Percentiles rank a stretch among this genome's conserved stretches.
Conservation (phyloP, 306 rosid species). For the Malus orientalis region DNA sequence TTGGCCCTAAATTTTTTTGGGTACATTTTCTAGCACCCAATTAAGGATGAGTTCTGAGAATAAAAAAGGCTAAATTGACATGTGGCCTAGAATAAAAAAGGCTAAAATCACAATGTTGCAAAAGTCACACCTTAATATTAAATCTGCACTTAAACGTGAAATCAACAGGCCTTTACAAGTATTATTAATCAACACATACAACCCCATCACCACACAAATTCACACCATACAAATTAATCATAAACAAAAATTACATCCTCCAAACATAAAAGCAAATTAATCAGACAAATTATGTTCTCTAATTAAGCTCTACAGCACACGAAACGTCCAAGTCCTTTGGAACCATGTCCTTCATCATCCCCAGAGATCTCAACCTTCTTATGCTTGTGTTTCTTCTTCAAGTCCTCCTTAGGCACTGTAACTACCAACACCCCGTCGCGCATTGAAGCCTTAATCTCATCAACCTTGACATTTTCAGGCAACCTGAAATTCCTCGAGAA, state of each 20-base stretch:
- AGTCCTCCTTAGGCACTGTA: constrained; percentile 36
- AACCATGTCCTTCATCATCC: constrained; percentile 18
- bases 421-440: constrained; percentile 40
- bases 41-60: no score
- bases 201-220: not conserved
- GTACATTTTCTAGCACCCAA: no score
- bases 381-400: constrained; percentile 20
- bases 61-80: no score
- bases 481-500: constrained; percentile 37
- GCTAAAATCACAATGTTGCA: no score
- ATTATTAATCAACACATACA: not conserved
- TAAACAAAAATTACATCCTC: not conserved
- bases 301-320: constrained; percentile 47
- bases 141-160: not conserved
- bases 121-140: no score
- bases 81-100: no score
- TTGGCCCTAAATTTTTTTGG: no score
- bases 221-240: not conserved
- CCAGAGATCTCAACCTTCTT: constrained; percentile 26
- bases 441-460: constrained; percentile 45
- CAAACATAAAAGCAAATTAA: not conserved
- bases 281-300: not conserved
- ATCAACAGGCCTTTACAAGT: not conserved
- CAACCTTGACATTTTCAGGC: constrained; percentile 50
- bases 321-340: constrained; percentile 46